Conservation (phyloP, 2,329 filamentous ascomycete genomes). For the Exserohilum turcica region DNA sequence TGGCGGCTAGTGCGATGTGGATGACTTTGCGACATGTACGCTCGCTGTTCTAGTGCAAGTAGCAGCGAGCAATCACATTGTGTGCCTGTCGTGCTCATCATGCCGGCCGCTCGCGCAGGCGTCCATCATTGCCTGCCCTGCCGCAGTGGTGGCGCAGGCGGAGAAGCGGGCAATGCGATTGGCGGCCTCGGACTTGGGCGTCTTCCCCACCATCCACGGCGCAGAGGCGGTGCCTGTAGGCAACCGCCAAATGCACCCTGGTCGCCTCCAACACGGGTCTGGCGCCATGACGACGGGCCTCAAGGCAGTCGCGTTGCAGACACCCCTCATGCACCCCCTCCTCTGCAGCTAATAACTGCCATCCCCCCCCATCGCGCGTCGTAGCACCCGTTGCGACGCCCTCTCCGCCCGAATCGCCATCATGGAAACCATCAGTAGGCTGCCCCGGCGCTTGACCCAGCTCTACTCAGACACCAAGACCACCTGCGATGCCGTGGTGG, state of each 20-base stretch:
- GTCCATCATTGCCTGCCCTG: conserved; percentile 1
- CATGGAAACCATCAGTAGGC: conserved; percentile 46
- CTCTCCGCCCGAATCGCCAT: conserved; percentile 5
- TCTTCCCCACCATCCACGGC: conserved; percentile 9
- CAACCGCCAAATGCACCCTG: conserved; percentile 40
- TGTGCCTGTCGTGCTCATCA: not conserved
- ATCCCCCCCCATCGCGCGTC: conserved; percentile 10
- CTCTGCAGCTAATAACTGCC: conserved; percentile 12
- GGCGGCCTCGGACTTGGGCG: conserved; percentile 2
- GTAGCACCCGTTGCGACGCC: conserved; percentile 9
- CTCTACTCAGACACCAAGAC: conserved; percentile 83
- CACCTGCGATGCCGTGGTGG: conserved; percentile 71
- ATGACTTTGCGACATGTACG: not conserved
- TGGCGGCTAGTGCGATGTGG: not conserved
- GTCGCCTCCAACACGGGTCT: conserved; percentile 23
- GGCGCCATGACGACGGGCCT: conserved; percentile 35
- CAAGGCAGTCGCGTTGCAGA: conserved; percentile 35
- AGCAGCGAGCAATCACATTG: not conserved
- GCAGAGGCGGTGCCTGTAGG: conserved; percentile 28
- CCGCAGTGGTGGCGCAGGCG: conserved; percentile 11
- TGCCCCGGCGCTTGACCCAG: conserved; percentile 53
- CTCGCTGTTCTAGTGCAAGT: not conserved
- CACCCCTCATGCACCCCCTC: conserved; percentile 26
- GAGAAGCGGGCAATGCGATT: conserved; percentile 11
- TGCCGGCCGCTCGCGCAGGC: not conserved